Evolutionary conservation across 306 rosid species (phyloP).

Genomic region (Betula pendula): DNA sequence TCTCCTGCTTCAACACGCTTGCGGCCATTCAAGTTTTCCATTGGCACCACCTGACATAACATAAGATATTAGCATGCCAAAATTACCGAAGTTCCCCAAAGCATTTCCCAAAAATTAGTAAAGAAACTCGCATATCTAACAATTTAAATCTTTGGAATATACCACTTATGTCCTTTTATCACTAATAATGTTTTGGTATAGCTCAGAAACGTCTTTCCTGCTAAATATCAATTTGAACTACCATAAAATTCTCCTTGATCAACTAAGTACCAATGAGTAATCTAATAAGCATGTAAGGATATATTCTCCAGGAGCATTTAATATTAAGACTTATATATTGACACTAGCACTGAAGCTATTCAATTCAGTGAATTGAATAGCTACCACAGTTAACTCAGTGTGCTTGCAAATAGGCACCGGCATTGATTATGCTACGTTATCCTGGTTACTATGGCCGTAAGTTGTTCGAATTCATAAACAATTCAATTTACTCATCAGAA

Average conservation of each 20-base stretch:
- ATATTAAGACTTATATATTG: neutral
- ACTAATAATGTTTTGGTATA: neutral
- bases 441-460: neutral
- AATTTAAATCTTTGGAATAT: neutral
- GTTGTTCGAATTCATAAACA: neutral
- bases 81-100: slow-evolving; percentile 12
- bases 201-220: neutral
- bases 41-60: slow-evolving; percentile 77
- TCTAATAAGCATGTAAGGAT: neutral
- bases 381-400: neutral
- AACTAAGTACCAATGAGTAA: neutral
- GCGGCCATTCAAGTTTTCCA: slow-evolving; percentile 93
- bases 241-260: neutral
- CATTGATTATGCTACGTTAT: neutral
- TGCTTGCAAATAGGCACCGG: neutral
- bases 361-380: neutral
- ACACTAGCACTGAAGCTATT: neutral
- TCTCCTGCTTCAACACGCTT: slow-evolving; percentile 87
- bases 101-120: neutral
- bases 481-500: neutral
- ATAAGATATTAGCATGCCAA: slow-evolving; percentile 31
- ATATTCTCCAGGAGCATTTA: neutral
- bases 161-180: neutral
- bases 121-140: neutral
- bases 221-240: neutral